Evolutionary conservation across 495 filamentous ascomycete species (phyloP), one percentile per base, ranked within the genome.

Genomic region (Evansstolkia leycettana): DNA sequence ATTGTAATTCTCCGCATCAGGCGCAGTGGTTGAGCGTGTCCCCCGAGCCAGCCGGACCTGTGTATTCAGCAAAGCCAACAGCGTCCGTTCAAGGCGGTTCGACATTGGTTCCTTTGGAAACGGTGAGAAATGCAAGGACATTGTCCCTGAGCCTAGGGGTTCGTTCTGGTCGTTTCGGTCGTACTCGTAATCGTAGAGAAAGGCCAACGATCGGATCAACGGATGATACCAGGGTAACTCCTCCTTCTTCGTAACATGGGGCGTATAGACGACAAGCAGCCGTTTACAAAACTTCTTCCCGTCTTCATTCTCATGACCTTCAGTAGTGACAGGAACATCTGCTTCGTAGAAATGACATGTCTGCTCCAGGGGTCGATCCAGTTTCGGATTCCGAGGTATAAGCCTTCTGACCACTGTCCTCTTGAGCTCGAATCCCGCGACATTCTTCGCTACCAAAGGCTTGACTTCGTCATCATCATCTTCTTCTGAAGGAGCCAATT

Each of bases 171-270:
- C 32, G 11, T 31, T 28, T 9, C 29, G 26, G n/a, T 6, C 17
- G 12, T 30, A 17, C 6, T 44, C 45, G 55, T 67, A 84, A 32
- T 70, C 65, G 50, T 92, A 80, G 5, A 84, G 57, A 54, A 84
- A 85, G 1, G 80, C 86, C 17, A 92, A 58, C 4, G 71, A 73
- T 31, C 67, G 67, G 3, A 93, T 76, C 37, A 64, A 56, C 5
- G 89, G 89, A 47, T 94, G 85, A 49, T 96, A 96, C 58, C 75
- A 93, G 5, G 89, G 89, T 31, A 87, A 68, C 12, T 80, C 72
- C 11, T 67, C 61, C 7, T 66, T 57, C 0, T 62, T 55, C 16
- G 65, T 47, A 10, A 76, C 70, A 54, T 93, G 87, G 17, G 88
- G 83, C 17, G 81, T 65, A 50, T 88, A 92, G 13, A 90, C 52